Evolutionary conservation across 805 yeast species (phyloP), one percentile per base, ranked within the genome.

Genomic region (Pichia pseudocactophila): DNA sequence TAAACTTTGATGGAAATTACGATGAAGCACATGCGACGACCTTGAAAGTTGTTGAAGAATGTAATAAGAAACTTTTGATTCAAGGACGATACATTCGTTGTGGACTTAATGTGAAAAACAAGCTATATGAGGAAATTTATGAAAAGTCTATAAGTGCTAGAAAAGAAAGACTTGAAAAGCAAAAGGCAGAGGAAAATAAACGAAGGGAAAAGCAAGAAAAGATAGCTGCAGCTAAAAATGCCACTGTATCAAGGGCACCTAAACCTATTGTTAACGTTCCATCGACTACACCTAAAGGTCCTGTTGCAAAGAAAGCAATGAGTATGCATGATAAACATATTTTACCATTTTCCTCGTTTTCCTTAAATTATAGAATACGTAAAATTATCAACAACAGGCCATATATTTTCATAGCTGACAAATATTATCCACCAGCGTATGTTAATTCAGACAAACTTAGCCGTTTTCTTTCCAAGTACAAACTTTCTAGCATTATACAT

Each of bases 401-500:
- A 0, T 78, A 68, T 43, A 60, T 83, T 22, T 67, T 72, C 47
- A 72, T 83, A 36, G 65, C 69, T 15, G 74, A 73, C 49, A 68
- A 66, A 44, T 71, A 68, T 44, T 69, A 74, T 13, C 68, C 78
- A 2, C 66, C 76, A 0, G 61, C 65, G 40, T 64, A 67, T 40
- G 67, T 78, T 1, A 63, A 69, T 13, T 64, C 77, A 2, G 69
- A 68, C 41, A 86, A 81, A 53, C 64, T 87, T 41, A 78, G 82
- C 51, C 68, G 72, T 22, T 66, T 69, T 26, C 63, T 86, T 27
- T 70, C 70, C 33, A 72, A 69, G 37, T 81, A 81, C 54, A 74
- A 73, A 42, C 82, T 87, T 79, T 73, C 78, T 0, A 66, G 83
- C 42, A 75, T 86, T 2, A 56, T 82, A 38, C 69, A 76, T 4